phyloP scores from a whole-genome alignment of 2,329 filamentous ascomycete genomes.

The Grosmannia huntii region DNA sequence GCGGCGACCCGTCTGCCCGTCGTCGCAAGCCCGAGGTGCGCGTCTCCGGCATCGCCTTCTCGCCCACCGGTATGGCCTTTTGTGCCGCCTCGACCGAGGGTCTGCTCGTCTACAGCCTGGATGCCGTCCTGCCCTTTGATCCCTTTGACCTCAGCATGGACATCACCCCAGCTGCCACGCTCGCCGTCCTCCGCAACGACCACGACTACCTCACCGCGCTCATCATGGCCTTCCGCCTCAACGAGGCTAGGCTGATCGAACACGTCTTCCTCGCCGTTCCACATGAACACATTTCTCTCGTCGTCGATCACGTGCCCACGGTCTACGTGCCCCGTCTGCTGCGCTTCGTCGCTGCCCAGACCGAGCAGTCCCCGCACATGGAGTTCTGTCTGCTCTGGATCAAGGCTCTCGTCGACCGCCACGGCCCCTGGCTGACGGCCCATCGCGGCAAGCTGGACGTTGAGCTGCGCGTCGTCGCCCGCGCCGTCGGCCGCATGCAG shows the following conservation, averaged over 20 bases:
- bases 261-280: conserved; percentile 79
- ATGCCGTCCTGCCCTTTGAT: conserved; percentile 75
- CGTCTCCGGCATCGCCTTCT: conserved; percentile 74
- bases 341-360: conserved; percentile 75
- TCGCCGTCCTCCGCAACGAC: conserved; percentile 52
- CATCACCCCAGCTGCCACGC: conserved; percentile 76
- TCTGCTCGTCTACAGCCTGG: conserved; percentile 82
- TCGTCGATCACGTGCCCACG: conserved; percentile 65
- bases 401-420: conserved; percentile 65
- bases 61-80: conserved; percentile 78
- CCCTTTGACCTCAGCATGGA: conserved; percentile 92
- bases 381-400: conserved; percentile 95
- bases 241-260: conserved; percentile 69
- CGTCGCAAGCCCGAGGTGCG: conserved; percentile 70
- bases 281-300: conserved; percentile 57
- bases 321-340: conserved; percentile 80
- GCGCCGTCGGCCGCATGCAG: conserved; percentile 67
- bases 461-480: conserved; percentile 70
- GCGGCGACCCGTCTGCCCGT: conserved; percentile 66
- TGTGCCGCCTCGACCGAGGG: conserved; percentile 94
- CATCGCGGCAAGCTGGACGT: conserved; percentile 68
- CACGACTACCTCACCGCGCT: conserved; percentile 82
- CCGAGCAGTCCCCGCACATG: conserved; percentile 81
- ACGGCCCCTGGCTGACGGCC: conserved; percentile 75
- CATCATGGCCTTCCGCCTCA: conserved; percentile 94